Conservation (phyloP, 1,139 yeast genomes). For the Nakaseomyces kungkrabaensis region DNA sequence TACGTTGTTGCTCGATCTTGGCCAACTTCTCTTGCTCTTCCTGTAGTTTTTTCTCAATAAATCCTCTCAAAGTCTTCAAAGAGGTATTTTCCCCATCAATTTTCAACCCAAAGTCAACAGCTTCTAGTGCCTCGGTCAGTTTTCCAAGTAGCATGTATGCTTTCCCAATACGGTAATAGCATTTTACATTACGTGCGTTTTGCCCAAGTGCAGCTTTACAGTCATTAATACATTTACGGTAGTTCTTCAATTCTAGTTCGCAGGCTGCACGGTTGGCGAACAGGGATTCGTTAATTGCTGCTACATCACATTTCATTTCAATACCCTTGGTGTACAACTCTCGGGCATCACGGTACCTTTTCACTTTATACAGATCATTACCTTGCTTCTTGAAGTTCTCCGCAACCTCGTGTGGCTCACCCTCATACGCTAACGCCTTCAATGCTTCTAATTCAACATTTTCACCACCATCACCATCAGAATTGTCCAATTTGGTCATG, state of each 20-base stretch:
- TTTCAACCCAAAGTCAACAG: conserved; percentile 55
- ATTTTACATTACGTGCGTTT: conserved; percentile 69
- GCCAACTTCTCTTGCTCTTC: conserved; percentile 20
- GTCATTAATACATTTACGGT: conserved; percentile 77
- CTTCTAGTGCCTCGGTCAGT: conserved; percentile 61
- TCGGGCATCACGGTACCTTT: conserved; percentile 66
- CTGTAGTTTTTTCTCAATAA: conserved; percentile 35
- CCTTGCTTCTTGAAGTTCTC: conserved; percentile 87
- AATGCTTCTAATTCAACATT: conserved; percentile 76
- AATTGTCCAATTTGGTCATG: conserved; percentile 79
- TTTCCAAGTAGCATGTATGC: conserved; percentile 65
- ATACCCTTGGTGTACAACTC: conserved; percentile 73
- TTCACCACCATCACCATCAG: conserved; percentile 70
- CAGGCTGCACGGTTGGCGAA: conserved; percentile 85
- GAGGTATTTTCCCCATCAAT: conserved; percentile 52
- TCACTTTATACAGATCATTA: conserved; percentile 68
- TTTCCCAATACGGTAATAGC: conserved; percentile 73
- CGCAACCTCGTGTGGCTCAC: conserved; percentile 90
- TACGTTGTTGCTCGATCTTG: conserved; percentile 22
- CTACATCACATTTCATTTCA: conserved; percentile 52
- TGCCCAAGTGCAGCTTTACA: conserved; percentile 60
- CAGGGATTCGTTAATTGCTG: conserved; percentile 47
- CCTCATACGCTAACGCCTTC: conserved; percentile 86
- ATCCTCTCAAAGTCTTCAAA: conserved; percentile 36
- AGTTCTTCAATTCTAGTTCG: conserved; percentile 74